Evolutionary conservation across 225 moss, liverwort and hornwort species (phyloP), one percentile per base, ranked within the genome.

Genomic region (Rhytidiadelphus loreus): DNA sequence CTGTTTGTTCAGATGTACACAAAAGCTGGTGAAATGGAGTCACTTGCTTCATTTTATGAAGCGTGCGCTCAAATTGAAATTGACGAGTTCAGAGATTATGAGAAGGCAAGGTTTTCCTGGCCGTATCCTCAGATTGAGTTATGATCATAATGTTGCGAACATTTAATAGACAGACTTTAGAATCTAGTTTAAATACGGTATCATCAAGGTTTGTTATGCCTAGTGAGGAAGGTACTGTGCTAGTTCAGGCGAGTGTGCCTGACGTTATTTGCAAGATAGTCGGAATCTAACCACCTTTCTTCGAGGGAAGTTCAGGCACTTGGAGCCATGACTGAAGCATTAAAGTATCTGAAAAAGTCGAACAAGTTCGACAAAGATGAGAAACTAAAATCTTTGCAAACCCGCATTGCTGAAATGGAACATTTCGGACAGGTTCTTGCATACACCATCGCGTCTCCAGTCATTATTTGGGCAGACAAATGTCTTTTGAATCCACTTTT

Each of bases 31-130:
- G 97, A 99, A 55, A 95, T 96, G 99, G 95, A 93, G 60, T 94
- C 95, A 72, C 89, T 99, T 76, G 94, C 97, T 71, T 95, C 96
- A 23, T 99, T 99, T 82, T 96, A 97, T 80, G 99, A 99, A 92
- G 94, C 96, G 4, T 99, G 97, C 69, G 95, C 97, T 61, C 96
- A 96, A 86, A 92, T 97, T 82, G 97, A 99, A 87, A 96, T 99
- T 72, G 97, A 96, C 61, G 95, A 99, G 86, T 97, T 95, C 76
- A 91, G 94, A 76, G 95, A 99, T 88, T 96, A 99, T 79, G 95
- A 95, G 28, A 99, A 97, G 96, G 98, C 95, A 48, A 39, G 83
- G 9, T 44, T 52, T 39, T 80, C 62, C 29, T 85, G 37, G 37
- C 20, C 26, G 23, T 80, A 22, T 83, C 69, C 18, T 79, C 50